Evolutionary conservation across 306 rosid species (phyloP).

Genomic region (Vicia sativa): DNA sequence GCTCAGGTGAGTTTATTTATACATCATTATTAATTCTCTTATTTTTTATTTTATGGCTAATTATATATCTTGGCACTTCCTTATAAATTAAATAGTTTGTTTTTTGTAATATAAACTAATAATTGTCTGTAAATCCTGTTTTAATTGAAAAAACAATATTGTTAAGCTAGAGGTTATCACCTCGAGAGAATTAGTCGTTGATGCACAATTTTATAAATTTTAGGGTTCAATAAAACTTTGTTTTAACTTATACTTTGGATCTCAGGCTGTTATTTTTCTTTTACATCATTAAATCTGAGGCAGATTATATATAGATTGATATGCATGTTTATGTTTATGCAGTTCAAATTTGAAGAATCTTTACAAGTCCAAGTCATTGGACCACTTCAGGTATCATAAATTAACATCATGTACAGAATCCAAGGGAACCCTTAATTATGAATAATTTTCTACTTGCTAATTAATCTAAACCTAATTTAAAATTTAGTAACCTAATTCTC

Average conservation of each 20-base stretch:
- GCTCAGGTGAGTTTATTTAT: conserved; percentile 33
- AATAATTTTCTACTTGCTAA: not conserved
- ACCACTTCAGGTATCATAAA: conserved; percentile 11
- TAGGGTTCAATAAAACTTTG: too few relatives aligned
- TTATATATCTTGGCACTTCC: not conserved
- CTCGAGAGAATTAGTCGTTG: too few relatives aligned
- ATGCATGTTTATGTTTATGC: not conserved
- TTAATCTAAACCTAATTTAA: not conserved
- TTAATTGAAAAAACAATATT: too few relatives aligned
- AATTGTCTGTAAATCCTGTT: too few relatives aligned
- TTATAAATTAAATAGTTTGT: too few relatives aligned
- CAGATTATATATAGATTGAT: not conserved
- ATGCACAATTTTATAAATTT: too few relatives aligned
- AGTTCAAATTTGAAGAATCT: not conserved
- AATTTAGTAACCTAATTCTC: not conserved
- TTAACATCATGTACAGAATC: not conserved
- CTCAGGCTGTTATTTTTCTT: too few relatives aligned
- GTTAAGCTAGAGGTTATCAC: too few relatives aligned
- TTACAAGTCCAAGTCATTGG: not conserved
- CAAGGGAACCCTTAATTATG: conserved; percentile 2
- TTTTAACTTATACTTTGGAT: too few relatives aligned
- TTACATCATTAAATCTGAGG: too few relatives aligned
- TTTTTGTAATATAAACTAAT: too few relatives aligned
- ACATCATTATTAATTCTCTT: not conserved
- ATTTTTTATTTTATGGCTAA: not conserved